Evolutionary conservation across 2,329 filamentous ascomycete species (phyloP).

Genomic region (Paraconiothyrium sp.): DNA sequence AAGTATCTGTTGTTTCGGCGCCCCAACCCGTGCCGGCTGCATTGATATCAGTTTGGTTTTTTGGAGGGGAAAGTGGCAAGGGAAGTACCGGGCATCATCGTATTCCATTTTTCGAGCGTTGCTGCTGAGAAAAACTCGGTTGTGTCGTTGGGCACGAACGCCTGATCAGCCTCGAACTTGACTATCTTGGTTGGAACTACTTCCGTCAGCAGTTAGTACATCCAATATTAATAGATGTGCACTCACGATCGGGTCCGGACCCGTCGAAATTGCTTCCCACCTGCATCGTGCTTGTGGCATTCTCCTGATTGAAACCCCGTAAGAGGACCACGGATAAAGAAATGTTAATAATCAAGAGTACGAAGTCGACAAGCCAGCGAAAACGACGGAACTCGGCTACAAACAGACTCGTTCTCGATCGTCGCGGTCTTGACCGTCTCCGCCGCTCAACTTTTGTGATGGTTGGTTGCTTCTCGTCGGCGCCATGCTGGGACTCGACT

Average conservation of each 20-base stretch:
- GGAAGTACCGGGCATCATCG: constrained; percentile 18
- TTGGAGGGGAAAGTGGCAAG: not conserved
- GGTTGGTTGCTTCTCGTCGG: not conserved
- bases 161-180: constrained; percentile 20
- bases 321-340: constrained; percentile 15
- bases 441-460: not conserved
- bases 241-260: constrained; percentile 4
- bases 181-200: constrained; percentile 22
- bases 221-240: not conserved
- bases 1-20: constrained; percentile 11
- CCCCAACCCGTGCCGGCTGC: constrained; percentile 17
- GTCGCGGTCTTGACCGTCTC: not conserved
- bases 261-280: constrained; percentile 16
- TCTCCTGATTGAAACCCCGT: constrained; percentile 11
- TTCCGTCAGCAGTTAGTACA: not conserved
- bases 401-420: constrained; percentile 4
- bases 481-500: constrained; percentile 8
- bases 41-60: not conserved
- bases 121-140: constrained; percentile 19
- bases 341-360: constrained; percentile 18
- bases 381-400: constrained; percentile 13
- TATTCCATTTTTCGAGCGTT: constrained; percentile 19
- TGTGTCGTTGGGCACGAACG: constrained; percentile 20
- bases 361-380: constrained; percentile 14
- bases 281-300: constrained; percentile 3